These are phyloP conservation scores for Raphanus raphanistrum DNA, from an alignment of 345 rosid species.

Conservation along the genomic window DNA sequence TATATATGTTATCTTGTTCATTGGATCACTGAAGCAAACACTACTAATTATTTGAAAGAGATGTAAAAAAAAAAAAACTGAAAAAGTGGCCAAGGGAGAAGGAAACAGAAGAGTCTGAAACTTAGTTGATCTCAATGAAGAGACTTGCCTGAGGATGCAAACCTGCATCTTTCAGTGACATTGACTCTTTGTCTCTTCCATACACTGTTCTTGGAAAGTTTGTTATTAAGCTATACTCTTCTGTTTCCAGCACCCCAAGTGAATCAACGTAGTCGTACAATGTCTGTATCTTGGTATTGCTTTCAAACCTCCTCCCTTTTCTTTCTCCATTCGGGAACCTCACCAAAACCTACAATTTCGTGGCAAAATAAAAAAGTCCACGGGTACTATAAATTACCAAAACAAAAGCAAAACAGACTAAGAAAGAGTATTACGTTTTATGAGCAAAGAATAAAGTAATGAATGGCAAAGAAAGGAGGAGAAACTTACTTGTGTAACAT, in stretches of 20 bases:
- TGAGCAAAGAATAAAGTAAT: background rate
- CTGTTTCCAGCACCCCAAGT: slow-evolving; percentile 71
- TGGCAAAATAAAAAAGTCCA: background rate
- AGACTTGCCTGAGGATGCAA: slow-evolving; percentile 99
- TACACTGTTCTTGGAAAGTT: slow-evolving; percentile 81
- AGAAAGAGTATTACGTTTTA: background rate
- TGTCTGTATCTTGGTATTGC: slow-evolving; percentile 55
- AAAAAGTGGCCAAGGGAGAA: background rate
- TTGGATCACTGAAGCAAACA: slow-evolving; percentile 18
- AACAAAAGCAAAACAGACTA: background rate
- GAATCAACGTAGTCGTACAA: slow-evolving; percentile 91
- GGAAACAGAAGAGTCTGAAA: slow-evolving; percentile 3
- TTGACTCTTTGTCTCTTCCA: slow-evolving; percentile 61
- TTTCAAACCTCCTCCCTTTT: slow-evolving; percentile 84
- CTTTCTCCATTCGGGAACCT: slow-evolving; percentile 93
- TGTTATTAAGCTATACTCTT: slow-evolving; percentile 76
- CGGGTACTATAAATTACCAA: background rate
- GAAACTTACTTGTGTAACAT: slow-evolving; percentile 75
- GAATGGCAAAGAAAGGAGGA: background rate
- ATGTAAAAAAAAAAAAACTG: background rate
- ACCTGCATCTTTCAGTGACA: slow-evolving; percentile 81
- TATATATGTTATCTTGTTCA: slow-evolving; percentile 17
- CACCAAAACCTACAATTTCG: slow-evolving; percentile 66
- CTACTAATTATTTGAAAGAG: slow-evolving; percentile 21
- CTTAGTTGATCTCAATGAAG: slow-evolving; percentile 81